Evolutionary conservation across 768 basidiomycete species (phyloP).

Genomic region (Leccinum arenicola): DNA sequence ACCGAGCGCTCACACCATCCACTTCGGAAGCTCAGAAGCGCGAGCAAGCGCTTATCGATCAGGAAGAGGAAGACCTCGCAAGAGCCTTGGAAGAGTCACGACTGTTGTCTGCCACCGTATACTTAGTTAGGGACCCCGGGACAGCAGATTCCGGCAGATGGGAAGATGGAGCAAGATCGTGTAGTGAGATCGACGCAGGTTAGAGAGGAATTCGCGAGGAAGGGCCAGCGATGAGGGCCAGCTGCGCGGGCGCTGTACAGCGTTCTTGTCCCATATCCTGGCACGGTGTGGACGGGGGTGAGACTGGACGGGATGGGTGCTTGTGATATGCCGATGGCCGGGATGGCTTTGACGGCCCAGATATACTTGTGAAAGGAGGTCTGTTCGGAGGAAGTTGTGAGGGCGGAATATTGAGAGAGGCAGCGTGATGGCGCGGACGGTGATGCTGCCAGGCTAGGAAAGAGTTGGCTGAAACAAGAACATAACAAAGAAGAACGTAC

Average conservation of each 20-base stretch:
- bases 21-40: constrained; percentile 35
- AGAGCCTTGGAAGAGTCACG: constrained; percentile 47
- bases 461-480: background rate
- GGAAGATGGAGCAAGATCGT: constrained; percentile 11
- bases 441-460: constrained; percentile 19
- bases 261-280: constrained; percentile 19
- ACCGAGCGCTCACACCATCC: constrained; percentile 47
- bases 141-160: constrained; percentile 4
- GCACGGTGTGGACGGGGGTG: constrained; percentile 22
- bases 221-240: constrained; percentile 9
- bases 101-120: constrained; percentile 14
- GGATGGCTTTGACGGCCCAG: constrained; percentile 7
- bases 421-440: constrained; percentile 7
- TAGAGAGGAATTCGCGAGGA: constrained; percentile 32
- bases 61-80: constrained; percentile 55
- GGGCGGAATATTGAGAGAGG: constrained; percentile 18
- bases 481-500: background rate
- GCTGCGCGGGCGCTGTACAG: constrained; percentile 4
- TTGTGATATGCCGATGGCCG: background rate
- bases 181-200: constrained; percentile 30
- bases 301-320: constrained; percentile 24
- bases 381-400: constrained; percentile 15
- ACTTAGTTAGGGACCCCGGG: constrained; percentile 15
- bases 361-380: constrained; percentile 20
- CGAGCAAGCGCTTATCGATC: constrained; percentile 24